Percentiles rank a stretch among this genome's conserved stretches.
Evolutionary conservation across 2,329 filamentous ascomycete genomes (phyloP).

Genomic region (Hymenoscyphus fructigenus): DNA sequence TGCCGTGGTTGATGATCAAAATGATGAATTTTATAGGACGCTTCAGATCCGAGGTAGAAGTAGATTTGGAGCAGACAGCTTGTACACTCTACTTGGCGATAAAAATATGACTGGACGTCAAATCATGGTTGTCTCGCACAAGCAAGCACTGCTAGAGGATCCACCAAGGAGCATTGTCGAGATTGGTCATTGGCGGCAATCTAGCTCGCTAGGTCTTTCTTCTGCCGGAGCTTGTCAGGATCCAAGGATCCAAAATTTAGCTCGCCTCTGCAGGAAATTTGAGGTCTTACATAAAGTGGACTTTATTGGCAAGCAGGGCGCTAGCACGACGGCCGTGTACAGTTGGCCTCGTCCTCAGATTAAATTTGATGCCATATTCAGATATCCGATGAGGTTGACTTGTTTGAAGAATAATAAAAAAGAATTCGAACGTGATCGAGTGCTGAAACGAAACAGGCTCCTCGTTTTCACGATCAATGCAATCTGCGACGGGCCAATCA

Average conservation of each 20-base stretch:
- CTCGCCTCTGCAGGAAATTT: constrained; percentile 22
- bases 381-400: background rate
- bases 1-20: too few species aligned
- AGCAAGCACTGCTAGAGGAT: too few species aligned
- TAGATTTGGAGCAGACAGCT: too few species aligned
- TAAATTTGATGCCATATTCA: background rate
- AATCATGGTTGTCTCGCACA: constrained; percentile 24
- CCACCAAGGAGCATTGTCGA: background rate
- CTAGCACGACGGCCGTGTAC: background rate
- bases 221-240: constrained; percentile 26
- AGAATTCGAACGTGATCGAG: background rate
- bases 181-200: constrained; percentile 2
- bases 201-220: background rate
- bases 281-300: constrained; percentile 17
- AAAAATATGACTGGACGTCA: constrained; percentile 17
- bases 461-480: background rate
- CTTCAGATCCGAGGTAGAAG: background rate
- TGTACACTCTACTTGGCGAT: background rate
- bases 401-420: background rate
- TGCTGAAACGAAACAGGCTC: constrained; percentile 8
- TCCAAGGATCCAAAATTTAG: constrained; percentile 10
- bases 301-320: background rate
- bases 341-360: too few species aligned
- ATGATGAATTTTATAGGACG: too few species aligned
- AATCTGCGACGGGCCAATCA: background rate